A percentile compares a stretch with the other conserved stretches of the same genome.
Evolutionary conservation across 345 rosid species (phyloP).

Genomic region (Hypericum androsaemum): DNA sequence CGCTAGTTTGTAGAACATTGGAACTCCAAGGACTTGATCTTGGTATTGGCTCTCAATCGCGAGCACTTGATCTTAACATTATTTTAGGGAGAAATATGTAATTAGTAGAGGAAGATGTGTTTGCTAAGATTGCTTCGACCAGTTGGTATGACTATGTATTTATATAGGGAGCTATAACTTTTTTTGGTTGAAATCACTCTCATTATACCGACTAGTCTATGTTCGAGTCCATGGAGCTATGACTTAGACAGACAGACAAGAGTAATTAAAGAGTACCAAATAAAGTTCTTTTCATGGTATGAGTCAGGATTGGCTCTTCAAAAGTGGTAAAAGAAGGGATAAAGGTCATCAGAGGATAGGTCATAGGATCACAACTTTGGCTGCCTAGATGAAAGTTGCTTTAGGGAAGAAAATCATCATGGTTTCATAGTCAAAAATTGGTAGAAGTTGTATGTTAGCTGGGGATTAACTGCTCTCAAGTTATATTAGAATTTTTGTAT

Average conservation of each 20-base stretch:
- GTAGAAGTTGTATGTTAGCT: too few relatives aligned
- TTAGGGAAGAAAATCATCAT: background rate
- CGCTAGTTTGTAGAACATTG: slow-evolving; percentile 2
- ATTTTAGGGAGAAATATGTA: too few relatives aligned
- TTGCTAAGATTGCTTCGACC: background rate
- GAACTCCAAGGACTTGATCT: slow-evolving; percentile 19
- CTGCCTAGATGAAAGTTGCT: slow-evolving; percentile 4
- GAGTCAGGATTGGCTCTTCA: slow-evolving; percentile 26
- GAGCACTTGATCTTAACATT: background rate
- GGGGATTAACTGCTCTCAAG: too few relatives aligned
- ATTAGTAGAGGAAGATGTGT: background rate
- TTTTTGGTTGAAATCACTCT: too few relatives aligned
- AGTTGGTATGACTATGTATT: background rate
- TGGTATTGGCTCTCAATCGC: slow-evolving; percentile 23
- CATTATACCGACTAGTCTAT: too few relatives aligned
- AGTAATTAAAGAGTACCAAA: slow-evolving; percentile 10
- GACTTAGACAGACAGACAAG: background rate
- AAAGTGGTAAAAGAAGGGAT: slow-evolving; percentile 10
- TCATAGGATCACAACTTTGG: slow-evolving; percentile 2
- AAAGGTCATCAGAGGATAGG: background rate
- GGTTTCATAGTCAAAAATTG: too few relatives aligned
- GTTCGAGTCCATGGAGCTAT: too few relatives aligned
- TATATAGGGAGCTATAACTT: slow-evolving; percentile 4
- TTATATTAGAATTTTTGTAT: too few relatives aligned
- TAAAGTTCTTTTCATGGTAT: slow-evolving; percentile 17